A percentile compares a stretch with the other conserved stretches of the same genome.
phyloP scores from a whole-genome alignment of 2,329 filamentous ascomycete genomes.

The Exophiala viscosa region DNA sequence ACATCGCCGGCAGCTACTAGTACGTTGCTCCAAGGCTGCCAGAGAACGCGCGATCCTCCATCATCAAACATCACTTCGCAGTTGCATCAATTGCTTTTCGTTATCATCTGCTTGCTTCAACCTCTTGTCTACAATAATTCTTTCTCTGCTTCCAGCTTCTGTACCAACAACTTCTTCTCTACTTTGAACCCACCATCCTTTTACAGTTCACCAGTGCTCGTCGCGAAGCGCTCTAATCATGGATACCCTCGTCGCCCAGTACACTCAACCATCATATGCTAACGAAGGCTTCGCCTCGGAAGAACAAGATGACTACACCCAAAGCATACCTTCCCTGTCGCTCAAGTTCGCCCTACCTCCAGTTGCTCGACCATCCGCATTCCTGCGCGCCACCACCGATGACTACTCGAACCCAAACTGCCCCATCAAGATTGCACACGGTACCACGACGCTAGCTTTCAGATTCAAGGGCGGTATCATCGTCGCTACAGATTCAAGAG shows the following conservation, averaged over 20 bases:
- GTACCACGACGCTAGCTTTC: slow-evolving; percentile 96
- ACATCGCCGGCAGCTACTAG: too few species aligned
- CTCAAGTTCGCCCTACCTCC: slow-evolving; percentile 95
- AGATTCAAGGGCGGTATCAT: slow-evolving; percentile 98
- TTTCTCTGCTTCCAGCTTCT: slow-evolving; percentile 4
- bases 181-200: neutral
- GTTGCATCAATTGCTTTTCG: slow-evolving; percentile 3
- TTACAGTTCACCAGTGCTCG: neutral
- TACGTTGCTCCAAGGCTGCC: too few species aligned
- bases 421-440: slow-evolving; percentile 99
- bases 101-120: slow-evolving; percentile 7
- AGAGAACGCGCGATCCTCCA: neutral
- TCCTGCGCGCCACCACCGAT: slow-evolving; percentile 95
- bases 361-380: slow-evolving; percentile 76
- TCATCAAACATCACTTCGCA: neutral
- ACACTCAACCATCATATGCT: slow-evolving; percentile 73
- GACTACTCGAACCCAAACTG: slow-evolving; percentile 95
- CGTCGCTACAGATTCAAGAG: slow-evolving; percentile 94
- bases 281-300: slow-evolving; percentile 69
- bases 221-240: slow-evolving; percentile 49
- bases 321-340: slow-evolving; percentile 70
- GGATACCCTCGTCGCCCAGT: slow-evolving; percentile 90
- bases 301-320: slow-evolving; percentile 69
- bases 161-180: slow-evolving; percentile 10
- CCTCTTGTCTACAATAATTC: neutral